Evolutionary conservation across 179 eudicot species (phyloP).

Genomic region (Beta corolliflora): DNA sequence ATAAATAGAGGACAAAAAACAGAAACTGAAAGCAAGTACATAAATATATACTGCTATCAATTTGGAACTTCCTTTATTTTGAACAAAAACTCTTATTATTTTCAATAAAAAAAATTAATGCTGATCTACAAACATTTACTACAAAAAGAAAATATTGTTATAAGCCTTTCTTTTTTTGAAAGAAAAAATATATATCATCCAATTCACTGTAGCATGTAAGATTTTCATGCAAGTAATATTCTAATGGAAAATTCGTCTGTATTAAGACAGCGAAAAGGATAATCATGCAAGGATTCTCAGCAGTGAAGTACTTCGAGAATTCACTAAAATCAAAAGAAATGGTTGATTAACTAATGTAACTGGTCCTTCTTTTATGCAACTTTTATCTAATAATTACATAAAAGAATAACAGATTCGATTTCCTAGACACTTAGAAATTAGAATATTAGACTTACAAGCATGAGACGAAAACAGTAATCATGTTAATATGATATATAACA

Average conservation of each 20-base stretch:
- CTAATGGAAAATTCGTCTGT: constrained; percentile 17
- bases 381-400: constrained; percentile 17
- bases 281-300: constrained; percentile 24
- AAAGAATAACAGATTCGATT: constrained; percentile 20
- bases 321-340: constrained; percentile 11
- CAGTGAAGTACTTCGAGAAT: constrained; percentile 18
- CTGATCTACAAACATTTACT: too few species aligned
- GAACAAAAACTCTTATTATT: too few species aligned
- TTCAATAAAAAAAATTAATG: too few species aligned
- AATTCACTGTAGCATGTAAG: background rate
- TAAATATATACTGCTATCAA: too few species aligned
- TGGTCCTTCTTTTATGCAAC: constrained; percentile 19
- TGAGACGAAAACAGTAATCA: constrained; percentile 15
- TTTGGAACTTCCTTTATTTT: too few species aligned
- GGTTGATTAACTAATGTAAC: constrained; percentile 12
- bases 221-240: constrained; percentile 24
- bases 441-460: constrained; percentile 20
- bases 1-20: too few species aligned
- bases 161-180: too few species aligned
- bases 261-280: constrained; percentile 13
- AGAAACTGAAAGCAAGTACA: too few species aligned
- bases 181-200: too few species aligned
- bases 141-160: too few species aligned
- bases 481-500: constrained; percentile 7
- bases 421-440: constrained; percentile 34